Evolutionary conservation across 352 stramenopile genomes (phyloP).

Genomic region (Globisporangium lucens): DNA sequence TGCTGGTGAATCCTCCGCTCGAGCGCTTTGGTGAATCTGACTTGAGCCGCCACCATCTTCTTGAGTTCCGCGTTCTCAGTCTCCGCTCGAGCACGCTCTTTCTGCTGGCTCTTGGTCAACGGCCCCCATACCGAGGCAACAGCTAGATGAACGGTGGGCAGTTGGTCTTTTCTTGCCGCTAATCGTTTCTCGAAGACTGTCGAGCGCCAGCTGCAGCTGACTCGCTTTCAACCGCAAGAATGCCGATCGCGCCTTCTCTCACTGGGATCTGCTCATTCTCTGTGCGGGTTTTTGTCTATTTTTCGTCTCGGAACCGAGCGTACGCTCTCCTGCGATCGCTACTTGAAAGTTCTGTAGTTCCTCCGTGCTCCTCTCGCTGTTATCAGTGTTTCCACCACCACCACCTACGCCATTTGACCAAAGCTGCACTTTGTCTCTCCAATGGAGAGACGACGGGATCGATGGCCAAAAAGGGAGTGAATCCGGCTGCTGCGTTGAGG

Average conservation of each 20-base stretch:
- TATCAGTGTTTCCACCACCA: background rate
- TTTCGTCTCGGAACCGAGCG: background rate
- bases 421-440: background rate
- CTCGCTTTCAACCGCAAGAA: background rate
- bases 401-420: background rate
- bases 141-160: background rate
- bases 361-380: background rate
- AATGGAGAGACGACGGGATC: background rate
- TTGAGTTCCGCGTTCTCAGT: conserved; percentile 41
- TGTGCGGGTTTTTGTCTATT: background rate
- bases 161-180: background rate
- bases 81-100: conserved; percentile 31
- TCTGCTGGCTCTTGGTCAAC: conserved; percentile 34
- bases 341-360: background rate
- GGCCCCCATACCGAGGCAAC: conserved; percentile 24
- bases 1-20: conserved; percentile 39
- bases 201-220: background rate
- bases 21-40: conserved; percentile 37
- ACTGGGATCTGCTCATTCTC: background rate
- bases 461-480: background rate
- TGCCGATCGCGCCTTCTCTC: background rate
- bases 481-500: background rate
- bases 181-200: background rate
- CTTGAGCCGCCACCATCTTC: conserved; percentile 39
- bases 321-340: background rate